Evolutionary conservation across 2,329 filamentous ascomycete genomes (phyloP).

Genomic region (Coleophoma cylindrospora): DNA sequence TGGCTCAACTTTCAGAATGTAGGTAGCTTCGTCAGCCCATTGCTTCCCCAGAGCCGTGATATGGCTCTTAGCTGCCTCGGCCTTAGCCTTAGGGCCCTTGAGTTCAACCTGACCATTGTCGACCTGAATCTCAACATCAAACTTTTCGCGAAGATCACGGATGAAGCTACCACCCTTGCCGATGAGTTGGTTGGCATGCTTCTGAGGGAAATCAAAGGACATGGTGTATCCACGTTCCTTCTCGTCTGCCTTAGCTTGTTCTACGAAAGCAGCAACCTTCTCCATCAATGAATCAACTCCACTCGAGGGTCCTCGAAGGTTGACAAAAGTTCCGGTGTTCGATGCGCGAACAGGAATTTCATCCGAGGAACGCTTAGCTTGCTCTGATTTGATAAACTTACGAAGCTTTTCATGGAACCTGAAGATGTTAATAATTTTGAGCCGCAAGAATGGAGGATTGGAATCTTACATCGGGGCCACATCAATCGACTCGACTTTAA

Average conservation of each 20-base stretch:
- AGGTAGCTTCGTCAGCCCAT: constrained; percentile 85
- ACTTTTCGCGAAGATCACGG: constrained; percentile 59
- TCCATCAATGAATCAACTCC: constrained; percentile 66
- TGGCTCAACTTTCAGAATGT: constrained; percentile 83
- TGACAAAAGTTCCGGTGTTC: constrained; percentile 56
- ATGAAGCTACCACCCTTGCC: constrained; percentile 65
- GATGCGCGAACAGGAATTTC: constrained; percentile 57
- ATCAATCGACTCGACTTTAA: constrained; percentile 46
- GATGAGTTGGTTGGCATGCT: constrained; percentile 82
- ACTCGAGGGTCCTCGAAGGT: constrained; percentile 70
- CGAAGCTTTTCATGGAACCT: constrained; percentile 58
- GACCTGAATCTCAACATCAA: constrained; percentile 76
- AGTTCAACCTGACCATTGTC: constrained; percentile 92
- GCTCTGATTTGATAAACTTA: constrained; percentile 61
- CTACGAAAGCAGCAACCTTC: constrained; percentile 75
- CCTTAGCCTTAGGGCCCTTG: constrained; percentile 93
- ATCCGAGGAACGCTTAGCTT: constrained; percentile 48
- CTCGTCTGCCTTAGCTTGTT: constrained; percentile 87
- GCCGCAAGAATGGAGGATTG: too few relatives aligned
- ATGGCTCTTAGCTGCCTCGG: constrained; percentile 77
- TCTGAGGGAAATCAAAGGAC: constrained; percentile 90
- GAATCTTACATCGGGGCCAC: constrained; percentile 49
- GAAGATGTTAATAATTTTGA: constrained; percentile 19
- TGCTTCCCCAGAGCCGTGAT: constrained; percentile 76
- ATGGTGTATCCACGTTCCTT: constrained; percentile 85